A percentile compares a stretch with the other conserved stretches of the same genome.
These are phyloP conservation scores for Microcyclospora tardicrescens DNA, from an alignment of 2,329 filamentous ascomycete species.

Conservation along the genomic window DNA sequence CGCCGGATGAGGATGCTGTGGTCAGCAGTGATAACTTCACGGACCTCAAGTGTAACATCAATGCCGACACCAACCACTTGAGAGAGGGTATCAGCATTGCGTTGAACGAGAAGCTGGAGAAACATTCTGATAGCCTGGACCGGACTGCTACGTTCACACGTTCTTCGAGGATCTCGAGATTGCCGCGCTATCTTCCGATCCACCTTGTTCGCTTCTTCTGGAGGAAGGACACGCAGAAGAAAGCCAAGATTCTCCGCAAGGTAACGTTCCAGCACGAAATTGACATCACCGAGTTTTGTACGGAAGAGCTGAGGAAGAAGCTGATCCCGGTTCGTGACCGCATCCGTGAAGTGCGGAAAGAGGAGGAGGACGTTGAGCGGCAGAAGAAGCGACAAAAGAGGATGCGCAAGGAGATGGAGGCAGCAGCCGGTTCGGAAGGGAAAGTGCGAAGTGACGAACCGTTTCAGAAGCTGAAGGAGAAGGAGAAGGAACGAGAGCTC, in stretches of 20 bases:
- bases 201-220: conserved; percentile 98
- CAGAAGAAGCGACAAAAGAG: conserved; percentile 84
- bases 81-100: conserved; percentile 75
- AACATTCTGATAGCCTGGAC: conserved; percentile 64
- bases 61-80: conserved; percentile 72
- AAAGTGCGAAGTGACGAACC: conserved; percentile 44
- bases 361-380: conserved; percentile 84
- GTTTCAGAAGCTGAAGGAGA: conserved; percentile 80
- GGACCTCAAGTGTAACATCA: conserved; percentile 95
- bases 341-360: conserved; percentile 87
- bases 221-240: conserved; percentile 91
- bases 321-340: conserved; percentile 91
- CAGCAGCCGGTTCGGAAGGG: conserved; percentile 26
- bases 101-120: conserved; percentile 81
- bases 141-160: conserved; percentile 80
- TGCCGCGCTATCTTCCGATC: conserved; percentile 90
- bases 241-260: conserved; percentile 99
- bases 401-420: conserved; percentile 43
- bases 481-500: conserved; percentile 37
- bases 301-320: conserved; percentile 70
- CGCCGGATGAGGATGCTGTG: conserved; percentile 60
- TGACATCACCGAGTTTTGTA: conserved; percentile 89
- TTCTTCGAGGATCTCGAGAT: conserved; percentile 72
- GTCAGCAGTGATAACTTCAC: conserved; percentile 63
- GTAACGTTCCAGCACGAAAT: conserved; percentile 91